These are phyloP conservation scores for Amanita fuliginea DNA, from an alignment of 768 basidiomycete genomes.

Conservation along the genomic window DNA sequence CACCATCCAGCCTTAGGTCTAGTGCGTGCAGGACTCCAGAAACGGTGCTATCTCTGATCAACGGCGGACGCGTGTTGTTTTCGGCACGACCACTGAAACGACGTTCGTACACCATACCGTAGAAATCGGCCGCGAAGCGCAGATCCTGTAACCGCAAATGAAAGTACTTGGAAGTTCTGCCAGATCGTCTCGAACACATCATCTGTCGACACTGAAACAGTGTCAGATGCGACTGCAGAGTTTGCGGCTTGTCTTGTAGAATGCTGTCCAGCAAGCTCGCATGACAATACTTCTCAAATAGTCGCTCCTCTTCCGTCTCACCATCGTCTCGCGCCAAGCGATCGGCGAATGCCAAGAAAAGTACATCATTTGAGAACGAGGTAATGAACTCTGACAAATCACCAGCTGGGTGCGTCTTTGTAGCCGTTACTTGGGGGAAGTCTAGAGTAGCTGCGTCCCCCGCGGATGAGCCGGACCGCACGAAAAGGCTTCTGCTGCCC, in stretches of 20 bases:
- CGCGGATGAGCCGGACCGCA: slow-evolving; percentile 75
- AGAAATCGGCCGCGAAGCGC: slow-evolving; percentile 67
- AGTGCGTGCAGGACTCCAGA: slow-evolving; percentile 54
- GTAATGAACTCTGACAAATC: slow-evolving; percentile 81
- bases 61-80: slow-evolving; percentile 51
- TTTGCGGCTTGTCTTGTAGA: slow-evolving; percentile 79
- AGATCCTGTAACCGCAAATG: slow-evolving; percentile 64
- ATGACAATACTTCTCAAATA: slow-evolving; percentile 65
- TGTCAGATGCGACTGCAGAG: slow-evolving; percentile 63
- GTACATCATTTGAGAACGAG: slow-evolving; percentile 73
- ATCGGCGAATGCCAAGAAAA: slow-evolving; percentile 75
- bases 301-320: slow-evolving; percentile 44
- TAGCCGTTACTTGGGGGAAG: slow-evolving; percentile 64
- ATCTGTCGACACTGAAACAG: slow-evolving; percentile 60
- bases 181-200: slow-evolving; percentile 29
- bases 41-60: slow-evolving; percentile 65
- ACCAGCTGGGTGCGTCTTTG: slow-evolving; percentile 53
- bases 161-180: slow-evolving; percentile 30
- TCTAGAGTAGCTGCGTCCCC: slow-evolving; percentile 82
- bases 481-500: slow-evolving; percentile 85
- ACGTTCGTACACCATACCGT: slow-evolving; percentile 61
- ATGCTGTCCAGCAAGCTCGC: slow-evolving; percentile 79
- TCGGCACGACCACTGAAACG: slow-evolving; percentile 65
- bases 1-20: slow-evolving; percentile 41
- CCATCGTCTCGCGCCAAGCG: slow-evolving; percentile 57